A percentile compares a stretch with the other conserved stretches of the same genome.
These are phyloP conservation scores for Sclerotinia sclerotiorum DNA, from an alignment of 2,329 filamentous ascomycete species.

Conservation along the genomic window DNA sequence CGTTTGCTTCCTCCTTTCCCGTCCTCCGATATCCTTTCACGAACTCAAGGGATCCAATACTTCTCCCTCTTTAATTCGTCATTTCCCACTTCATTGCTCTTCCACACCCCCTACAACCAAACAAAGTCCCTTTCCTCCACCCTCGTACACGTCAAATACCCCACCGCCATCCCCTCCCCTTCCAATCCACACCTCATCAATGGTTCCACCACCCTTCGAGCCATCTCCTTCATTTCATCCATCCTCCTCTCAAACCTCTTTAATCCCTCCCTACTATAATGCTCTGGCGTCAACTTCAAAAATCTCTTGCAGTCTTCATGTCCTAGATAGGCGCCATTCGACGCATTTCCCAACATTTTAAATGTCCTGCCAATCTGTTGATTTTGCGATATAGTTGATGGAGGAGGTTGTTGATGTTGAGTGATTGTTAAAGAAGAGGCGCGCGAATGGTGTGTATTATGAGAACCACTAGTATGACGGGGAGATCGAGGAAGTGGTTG, in stretches of 20 bases:
- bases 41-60: background rate
- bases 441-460: constrained; percentile 45
- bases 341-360: constrained; percentile 66
- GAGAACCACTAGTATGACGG: constrained; percentile 28
- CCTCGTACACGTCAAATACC: constrained; percentile 65
- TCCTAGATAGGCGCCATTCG: constrained; percentile 63
- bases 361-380: constrained; percentile 68
- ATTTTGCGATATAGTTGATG: constrained; percentile 19
- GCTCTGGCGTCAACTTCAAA: constrained; percentile 75
- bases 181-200: constrained; percentile 84
- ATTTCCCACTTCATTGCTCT: background rate
- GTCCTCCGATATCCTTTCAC: background rate
- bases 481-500: constrained; percentile 37
- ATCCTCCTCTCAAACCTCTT: constrained; percentile 81
- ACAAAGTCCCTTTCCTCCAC: constrained; percentile 62
- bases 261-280: constrained; percentile 85
- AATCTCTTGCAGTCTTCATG: constrained; percentile 92
- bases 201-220: constrained; percentile 77
- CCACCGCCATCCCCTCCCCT: constrained; percentile 61
- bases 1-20: background rate
- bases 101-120: constrained; percentile 45
- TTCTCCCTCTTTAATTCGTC: background rate
- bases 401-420: constrained; percentile 18
- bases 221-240: constrained; percentile 84
- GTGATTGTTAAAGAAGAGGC: constrained; percentile 43